These are phyloP conservation scores for Verticillium klebahnii DNA, from an alignment of 2,329 filamentous ascomycete species.

Conservation along the genomic window DNA sequence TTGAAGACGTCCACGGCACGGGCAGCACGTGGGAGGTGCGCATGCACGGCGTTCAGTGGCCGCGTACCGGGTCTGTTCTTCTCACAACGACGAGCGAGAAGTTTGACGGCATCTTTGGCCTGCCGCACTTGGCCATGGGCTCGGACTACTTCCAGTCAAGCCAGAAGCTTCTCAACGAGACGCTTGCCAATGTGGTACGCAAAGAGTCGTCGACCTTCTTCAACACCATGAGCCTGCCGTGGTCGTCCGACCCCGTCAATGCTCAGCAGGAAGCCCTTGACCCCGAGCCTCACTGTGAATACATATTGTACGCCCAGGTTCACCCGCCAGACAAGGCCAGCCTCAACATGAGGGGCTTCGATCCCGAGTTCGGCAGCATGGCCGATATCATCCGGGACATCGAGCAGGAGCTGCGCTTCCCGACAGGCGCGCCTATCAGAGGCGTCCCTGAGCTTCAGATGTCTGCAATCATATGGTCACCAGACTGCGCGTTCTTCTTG, in stretches of 20 bases:
- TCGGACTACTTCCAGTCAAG: slow-evolving; percentile 53
- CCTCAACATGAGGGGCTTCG: slow-evolving; percentile 24
- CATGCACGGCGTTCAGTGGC: slow-evolving; percentile 82
- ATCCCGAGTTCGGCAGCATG: slow-evolving; percentile 25
- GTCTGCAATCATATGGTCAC: slow-evolving; percentile 62
- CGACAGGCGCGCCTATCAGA: slow-evolving; percentile 53
- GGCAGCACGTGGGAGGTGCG: slow-evolving; percentile 76
- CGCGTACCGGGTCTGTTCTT: slow-evolving; percentile 71
- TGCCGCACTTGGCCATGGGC: slow-evolving; percentile 74
- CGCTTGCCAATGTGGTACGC: slow-evolving; percentile 63
- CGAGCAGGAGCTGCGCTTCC: slow-evolving; percentile 59
- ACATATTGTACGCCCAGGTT: slow-evolving; percentile 79
- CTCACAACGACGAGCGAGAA: slow-evolving; percentile 91
- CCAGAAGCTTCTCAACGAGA: slow-evolving; percentile 65
- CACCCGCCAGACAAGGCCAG: slow-evolving; percentile 45
- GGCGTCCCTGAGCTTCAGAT: slow-evolving; percentile 54
- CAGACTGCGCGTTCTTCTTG: slow-evolving; percentile 63
- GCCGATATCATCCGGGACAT: slow-evolving; percentile 45
- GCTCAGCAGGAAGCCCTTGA: slow-evolving; percentile 52
- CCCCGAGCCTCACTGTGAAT: slow-evolving; percentile 77
- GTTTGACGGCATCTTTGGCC: slow-evolving; percentile 83
- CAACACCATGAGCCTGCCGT: slow-evolving; percentile 63
- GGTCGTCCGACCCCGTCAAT: slow-evolving; percentile 66
- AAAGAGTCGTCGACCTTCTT: slow-evolving; percentile 54
- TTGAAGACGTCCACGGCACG: slow-evolving; percentile 66